These are phyloP conservation scores for Fusarium foetens DNA, from an alignment of 2,329 filamentous ascomycete genomes.

Conservation along the genomic window DNA sequence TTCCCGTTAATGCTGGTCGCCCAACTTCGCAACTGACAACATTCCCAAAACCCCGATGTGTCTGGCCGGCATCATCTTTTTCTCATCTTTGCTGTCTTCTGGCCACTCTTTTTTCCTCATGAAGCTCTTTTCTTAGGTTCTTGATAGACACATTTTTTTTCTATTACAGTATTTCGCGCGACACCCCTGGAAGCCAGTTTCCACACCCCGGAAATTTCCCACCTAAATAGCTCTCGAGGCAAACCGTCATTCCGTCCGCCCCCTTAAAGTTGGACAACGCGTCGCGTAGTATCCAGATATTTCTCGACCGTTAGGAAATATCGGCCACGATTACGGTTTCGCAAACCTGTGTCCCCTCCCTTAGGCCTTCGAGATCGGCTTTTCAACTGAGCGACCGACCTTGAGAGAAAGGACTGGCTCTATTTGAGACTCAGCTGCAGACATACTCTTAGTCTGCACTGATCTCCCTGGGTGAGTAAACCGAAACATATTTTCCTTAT, in stretches of 20 bases:
- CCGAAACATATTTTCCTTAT: slow-evolving; percentile 11
- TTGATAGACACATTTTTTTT: slow-evolving; percentile 27
- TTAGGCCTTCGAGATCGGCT: slow-evolving; percentile 41
- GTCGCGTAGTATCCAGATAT: slow-evolving; percentile 46
- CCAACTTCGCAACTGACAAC: slow-evolving; percentile 25
- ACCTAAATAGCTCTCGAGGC: slow-evolving; percentile 29
- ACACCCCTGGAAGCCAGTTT: slow-evolving; percentile 40
- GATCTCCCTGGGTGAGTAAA: slow-evolving; percentile 64
- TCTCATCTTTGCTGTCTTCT: slow-evolving; percentile 31
- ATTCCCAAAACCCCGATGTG: slow-evolving; percentile 44
- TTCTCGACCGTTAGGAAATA: slow-evolving; percentile 30
- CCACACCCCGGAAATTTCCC: slow-evolving; percentile 43
- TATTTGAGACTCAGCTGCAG: slow-evolving; percentile 67
- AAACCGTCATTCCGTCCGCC: slow-evolving; percentile 40
- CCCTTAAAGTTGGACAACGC: slow-evolving; percentile 48
- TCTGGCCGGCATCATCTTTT: slow-evolving; percentile 45
- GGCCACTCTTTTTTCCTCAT: slow-evolving; percentile 44
- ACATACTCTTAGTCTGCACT: slow-evolving; percentile 68
- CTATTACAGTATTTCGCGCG: slow-evolving; percentile 19
- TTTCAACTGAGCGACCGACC: slow-evolving; percentile 38
- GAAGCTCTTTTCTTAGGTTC: slow-evolving; percentile 42
- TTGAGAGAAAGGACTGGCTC: slow-evolving; percentile 44
- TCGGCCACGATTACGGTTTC: slow-evolving; percentile 32
- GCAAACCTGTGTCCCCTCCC: slow-evolving; percentile 27
- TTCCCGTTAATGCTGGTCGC: slow-evolving; percentile 22